phyloP scores from a whole-genome alignment of 805 yeast species.

The Millerago galiae region DNA sequence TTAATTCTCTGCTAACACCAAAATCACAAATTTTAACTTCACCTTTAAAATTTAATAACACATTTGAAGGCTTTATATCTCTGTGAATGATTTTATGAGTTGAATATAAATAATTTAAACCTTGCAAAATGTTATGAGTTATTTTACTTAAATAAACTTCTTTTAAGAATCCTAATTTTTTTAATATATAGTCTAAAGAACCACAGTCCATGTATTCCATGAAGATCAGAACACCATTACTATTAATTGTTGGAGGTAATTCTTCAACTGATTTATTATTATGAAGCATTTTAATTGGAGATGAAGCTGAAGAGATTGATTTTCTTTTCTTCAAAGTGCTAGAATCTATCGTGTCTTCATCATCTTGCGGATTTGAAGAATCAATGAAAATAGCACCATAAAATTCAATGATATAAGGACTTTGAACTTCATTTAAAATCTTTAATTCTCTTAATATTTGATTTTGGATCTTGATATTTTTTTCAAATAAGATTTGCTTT shows the following conservation, averaged over 20 bases:
- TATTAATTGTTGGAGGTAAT: conserved; percentile 18
- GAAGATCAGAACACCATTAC: conserved; percentile 75
- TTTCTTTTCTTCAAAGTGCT: background rate
- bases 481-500: conserved; percentile 80
- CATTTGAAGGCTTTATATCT: conserved; percentile 94
- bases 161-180: conserved; percentile 55
- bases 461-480: conserved; percentile 67
- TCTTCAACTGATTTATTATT: conserved; percentile 13
- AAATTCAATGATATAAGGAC: conserved; percentile 78
- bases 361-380: conserved; percentile 4
- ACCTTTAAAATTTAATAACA: conserved; percentile 79
- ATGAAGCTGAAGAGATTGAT: background rate
- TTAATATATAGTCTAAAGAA: conserved; percentile 74
- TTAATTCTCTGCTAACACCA: conserved; percentile 90
- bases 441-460: conserved; percentile 85
- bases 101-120: conserved; percentile 74
- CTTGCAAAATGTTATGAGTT: conserved; percentile 70
- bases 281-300: conserved; percentile 1
- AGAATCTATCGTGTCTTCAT: conserved; percentile 2
- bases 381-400: conserved; percentile 82
- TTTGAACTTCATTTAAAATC: conserved; percentile 85
- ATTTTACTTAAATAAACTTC: conserved; percentile 67
- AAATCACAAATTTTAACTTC: conserved; percentile 91
- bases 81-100: conserved; percentile 88
- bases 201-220: conserved; percentile 98